Conservation (phyloP, 1,139 yeast species). For the Blastobotrys elegans region DNA sequence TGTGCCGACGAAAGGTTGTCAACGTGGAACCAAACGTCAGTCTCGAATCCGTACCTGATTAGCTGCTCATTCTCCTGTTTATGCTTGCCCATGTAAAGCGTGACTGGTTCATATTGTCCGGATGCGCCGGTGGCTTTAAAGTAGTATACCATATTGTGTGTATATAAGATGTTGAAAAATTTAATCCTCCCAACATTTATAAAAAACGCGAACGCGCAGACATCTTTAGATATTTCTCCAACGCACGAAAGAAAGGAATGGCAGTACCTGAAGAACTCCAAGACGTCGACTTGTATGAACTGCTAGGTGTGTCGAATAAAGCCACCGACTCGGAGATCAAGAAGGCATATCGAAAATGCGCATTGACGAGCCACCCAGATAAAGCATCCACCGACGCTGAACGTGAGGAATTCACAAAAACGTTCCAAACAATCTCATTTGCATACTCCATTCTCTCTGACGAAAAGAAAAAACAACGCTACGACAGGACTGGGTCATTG, state of each 20-base stretch:
- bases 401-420: conserved; percentile 37
- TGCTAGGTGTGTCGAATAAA: conserved; percentile 40
- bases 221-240: no score
- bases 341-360: conserved; percentile 64
- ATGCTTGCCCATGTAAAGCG: conserved; percentile 69
- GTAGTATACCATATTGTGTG: conserved; percentile 53
- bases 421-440: conserved; percentile 67
- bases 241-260: no score
- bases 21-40: conserved; percentile 80
- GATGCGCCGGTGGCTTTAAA: conserved; percentile 45
- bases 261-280: conserved; percentile 9
- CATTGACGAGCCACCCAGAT: conserved; percentile 76
- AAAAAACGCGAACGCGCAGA: no score
- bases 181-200: no score
- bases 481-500: conserved; percentile 64
- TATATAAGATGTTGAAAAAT: not conserved
- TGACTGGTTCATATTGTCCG: conserved; percentile 31
- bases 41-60: conserved; percentile 63
- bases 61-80: conserved; percentile 71
- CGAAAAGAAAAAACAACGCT: conserved; percentile 48
- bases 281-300: conserved; percentile 54
- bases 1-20: conserved; percentile 80
- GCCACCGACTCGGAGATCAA: conserved; percentile 53
- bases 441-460: conserved; percentile 70
- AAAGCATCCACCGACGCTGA: conserved; percentile 45